Percentiles rank a stretch among this genome's conserved stretches.
Conservation (phyloP, 1,284 basidiomycete genomes). For the Ganoderma meredithae region DNA sequence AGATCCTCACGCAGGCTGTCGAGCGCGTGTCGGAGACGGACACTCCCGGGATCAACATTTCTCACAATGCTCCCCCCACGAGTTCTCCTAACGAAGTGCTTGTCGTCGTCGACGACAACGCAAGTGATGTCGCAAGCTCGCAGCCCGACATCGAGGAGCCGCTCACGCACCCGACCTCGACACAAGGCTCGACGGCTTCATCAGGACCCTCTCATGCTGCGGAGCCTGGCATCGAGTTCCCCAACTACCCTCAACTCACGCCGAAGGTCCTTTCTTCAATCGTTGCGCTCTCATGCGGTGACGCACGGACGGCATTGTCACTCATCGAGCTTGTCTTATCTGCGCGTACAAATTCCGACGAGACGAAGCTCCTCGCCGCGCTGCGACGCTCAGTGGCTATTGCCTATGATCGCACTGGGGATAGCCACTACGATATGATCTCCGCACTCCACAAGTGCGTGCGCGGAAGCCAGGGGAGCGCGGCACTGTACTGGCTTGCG, state of each 20-base stretch:
- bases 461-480: slow-evolving; percentile 80
- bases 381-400: slow-evolving; percentile 64
- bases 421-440: slow-evolving; percentile 88
- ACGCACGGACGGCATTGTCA: slow-evolving; percentile 75
- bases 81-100: slow-evolving; percentile 15
- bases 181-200: slow-evolving; percentile 29
- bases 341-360: slow-evolving; percentile 47
- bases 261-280: slow-evolving; percentile 58
- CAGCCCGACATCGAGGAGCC: slow-evolving; percentile 32
- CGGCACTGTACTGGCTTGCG: slow-evolving; percentile 91
- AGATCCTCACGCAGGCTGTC: slow-evolving; percentile 61
- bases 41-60: slow-evolving; percentile 4
- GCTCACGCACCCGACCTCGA: slow-evolving; percentile 24
- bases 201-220: slow-evolving; percentile 10
- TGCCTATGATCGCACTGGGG: slow-evolving; percentile 79
- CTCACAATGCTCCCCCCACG: slow-evolving; percentile 8
- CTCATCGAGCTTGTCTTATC: slow-evolving; percentile 68
- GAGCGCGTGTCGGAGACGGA: slow-evolving; percentile 44
- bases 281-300: slow-evolving; percentile 66
- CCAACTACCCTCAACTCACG: slow-evolving; percentile 55
- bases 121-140: slow-evolving; percentile 30
- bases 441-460: slow-evolving; percentile 89
- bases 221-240: slow-evolving; percentile 30
- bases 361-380: slow-evolving; percentile 54
- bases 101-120: slow-evolving; percentile 15